Percentiles rank a stretch among this genome's conserved stretches.
phyloP scores from a whole-genome alignment of 192 early-diverging fungal genomes.

The Powellomyces hirtus region DNA sequence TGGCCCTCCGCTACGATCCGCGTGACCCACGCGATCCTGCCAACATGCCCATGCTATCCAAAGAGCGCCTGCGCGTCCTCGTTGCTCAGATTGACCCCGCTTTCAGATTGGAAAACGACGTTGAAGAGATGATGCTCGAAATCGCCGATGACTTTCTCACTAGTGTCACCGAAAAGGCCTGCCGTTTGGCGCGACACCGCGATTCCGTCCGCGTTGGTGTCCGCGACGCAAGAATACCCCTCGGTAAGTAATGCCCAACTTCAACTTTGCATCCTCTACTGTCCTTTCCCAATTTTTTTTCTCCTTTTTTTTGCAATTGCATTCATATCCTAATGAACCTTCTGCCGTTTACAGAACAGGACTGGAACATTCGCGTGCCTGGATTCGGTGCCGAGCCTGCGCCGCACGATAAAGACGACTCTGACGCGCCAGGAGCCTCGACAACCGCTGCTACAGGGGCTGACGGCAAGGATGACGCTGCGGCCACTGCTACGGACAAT shows the following conservation, averaged over 20 bases:
- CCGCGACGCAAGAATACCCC: constrained; percentile 30
- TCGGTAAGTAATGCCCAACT: constrained; percentile 24
- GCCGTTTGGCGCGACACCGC: constrained; percentile 26
- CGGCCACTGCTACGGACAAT: not conserved
- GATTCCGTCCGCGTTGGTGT: constrained; percentile 21
- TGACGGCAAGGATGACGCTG: not conserved
- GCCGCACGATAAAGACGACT: not conserved
- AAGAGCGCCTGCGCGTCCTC: constrained; percentile 9
- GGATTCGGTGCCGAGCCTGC: constrained; percentile 24
- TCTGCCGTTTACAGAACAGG: constrained; percentile 17
- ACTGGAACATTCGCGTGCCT: constrained; percentile 35
- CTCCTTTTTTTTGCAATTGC: not conserved
- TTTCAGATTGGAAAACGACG: constrained; percentile 14
- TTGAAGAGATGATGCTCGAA: constrained; percentile 37
- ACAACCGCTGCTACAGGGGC: not conserved
- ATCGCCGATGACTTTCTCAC: constrained; percentile 33
- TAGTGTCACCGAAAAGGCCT: constrained; percentile 20
- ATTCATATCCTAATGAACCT: not conserved
- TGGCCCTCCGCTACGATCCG: constrained; percentile 4
- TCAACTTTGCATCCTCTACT: too few relatives aligned
- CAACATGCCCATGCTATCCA: constrained; percentile 11
- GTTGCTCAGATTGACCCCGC: constrained; percentile 21
- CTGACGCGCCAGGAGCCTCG: not conserved
- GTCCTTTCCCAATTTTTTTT: not conserved
- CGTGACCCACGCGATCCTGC: not conserved